A percentile compares a stretch with the other conserved stretches of the same genome.
Conservation (phyloP, 306 rosid genomes). For the Erythrophleum fordii region DNA sequence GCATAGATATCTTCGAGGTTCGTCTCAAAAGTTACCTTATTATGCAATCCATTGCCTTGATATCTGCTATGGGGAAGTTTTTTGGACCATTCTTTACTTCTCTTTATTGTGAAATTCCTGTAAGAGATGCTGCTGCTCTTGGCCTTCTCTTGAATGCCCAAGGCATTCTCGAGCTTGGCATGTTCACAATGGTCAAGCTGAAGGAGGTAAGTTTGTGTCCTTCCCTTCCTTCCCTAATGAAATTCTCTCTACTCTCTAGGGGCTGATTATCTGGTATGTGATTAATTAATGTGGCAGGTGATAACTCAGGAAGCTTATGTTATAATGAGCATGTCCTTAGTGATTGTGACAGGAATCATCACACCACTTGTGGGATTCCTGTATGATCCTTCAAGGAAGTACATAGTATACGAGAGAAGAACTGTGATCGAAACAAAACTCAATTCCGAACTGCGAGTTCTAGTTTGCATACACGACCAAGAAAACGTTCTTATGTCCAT, state of each 20-base stretch:
- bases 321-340: constrained; percentile 11
- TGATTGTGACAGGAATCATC: constrained; percentile 31
- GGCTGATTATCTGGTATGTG: too few species aligned
- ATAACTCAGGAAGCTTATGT: constrained; percentile 34
- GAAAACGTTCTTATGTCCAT: constrained; percentile 33
- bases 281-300: constrained; percentile 2
- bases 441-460: constrained; percentile 27
- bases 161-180: constrained; percentile 45
- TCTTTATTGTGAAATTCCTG: constrained; percentile 16
- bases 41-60: constrained; percentile 25
- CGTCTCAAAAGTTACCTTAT: background rate
- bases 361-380: constrained; percentile 31
- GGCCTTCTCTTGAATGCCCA: constrained; percentile 47
- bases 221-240: too few species aligned
- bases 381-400: constrained; percentile 47
- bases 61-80: constrained; percentile 40
- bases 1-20: background rate
- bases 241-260: too few species aligned
- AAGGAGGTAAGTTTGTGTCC: too few species aligned
- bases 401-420: constrained; percentile 33
- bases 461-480: constrained; percentile 42
- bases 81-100: constrained; percentile 34
- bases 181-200: constrained; percentile 26
- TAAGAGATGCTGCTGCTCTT: constrained; percentile 39
- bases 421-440: constrained; percentile 27